Evolutionary conservation across 2,329 filamentous ascomycete species (phyloP).

Genomic region (Aspergillus novoparasiticus): DNA sequence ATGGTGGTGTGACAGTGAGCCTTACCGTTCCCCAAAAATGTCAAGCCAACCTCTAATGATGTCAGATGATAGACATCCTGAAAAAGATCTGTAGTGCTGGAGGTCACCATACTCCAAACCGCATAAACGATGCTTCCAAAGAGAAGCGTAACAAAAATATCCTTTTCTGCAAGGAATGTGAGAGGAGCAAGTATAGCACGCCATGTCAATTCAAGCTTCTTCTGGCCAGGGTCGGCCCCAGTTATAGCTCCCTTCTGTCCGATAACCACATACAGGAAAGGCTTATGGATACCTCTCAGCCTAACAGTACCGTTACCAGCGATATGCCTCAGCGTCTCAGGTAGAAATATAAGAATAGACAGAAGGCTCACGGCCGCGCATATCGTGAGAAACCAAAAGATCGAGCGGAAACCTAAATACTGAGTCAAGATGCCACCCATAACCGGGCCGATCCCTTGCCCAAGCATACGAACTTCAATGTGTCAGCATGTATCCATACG

Average conservation of each 20-base stretch:
- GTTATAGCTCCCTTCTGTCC: slow-evolving; percentile 22
- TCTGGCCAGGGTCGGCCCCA: slow-evolving; percentile 19
- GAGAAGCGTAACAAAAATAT: slow-evolving; percentile 48
- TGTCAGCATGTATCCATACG: not conserved
- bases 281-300: slow-evolving; percentile 44
- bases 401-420: slow-evolving; percentile 41
- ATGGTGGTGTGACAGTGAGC: not conserved
- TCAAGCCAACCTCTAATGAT: slow-evolving; percentile 43
- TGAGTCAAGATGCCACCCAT: slow-evolving; percentile 43
- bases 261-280: slow-evolving; percentile 37
- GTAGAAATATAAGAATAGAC: slow-evolving; percentile 44
- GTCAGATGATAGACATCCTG: slow-evolving; percentile 39
- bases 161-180: slow-evolving; percentile 48
- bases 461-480: slow-evolving; percentile 44
- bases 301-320: slow-evolving; percentile 44
- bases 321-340: slow-evolving; percentile 44
- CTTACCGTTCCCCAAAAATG: slow-evolving; percentile 44
- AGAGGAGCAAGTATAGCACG: slow-evolving; percentile 44
- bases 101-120: slow-evolving; percentile 54
- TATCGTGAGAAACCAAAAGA: slow-evolving; percentile 48
- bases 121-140: slow-evolving; percentile 51
- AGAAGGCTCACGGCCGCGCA: slow-evolving; percentile 38
- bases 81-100: slow-evolving; percentile 42
- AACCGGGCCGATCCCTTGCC: slow-evolving; percentile 50
- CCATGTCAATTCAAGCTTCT: slow-evolving; percentile 24